Conservation (phyloP, 2,329 filamentous ascomycete species). For the Fusarium pilosicola region DNA sequence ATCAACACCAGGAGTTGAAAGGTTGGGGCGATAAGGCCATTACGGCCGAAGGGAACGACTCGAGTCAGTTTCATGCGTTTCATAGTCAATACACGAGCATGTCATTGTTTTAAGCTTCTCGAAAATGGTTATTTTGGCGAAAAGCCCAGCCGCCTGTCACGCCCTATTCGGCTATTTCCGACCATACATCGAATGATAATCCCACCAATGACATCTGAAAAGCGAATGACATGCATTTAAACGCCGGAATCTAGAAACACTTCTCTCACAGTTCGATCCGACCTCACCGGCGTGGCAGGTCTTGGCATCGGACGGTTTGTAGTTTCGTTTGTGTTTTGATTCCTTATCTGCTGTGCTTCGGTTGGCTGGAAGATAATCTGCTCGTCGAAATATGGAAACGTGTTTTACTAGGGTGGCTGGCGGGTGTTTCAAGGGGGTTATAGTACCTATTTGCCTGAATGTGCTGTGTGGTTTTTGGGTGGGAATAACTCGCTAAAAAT, state of each 20-base stretch:
- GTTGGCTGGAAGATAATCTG: not conserved
- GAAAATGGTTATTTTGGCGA: constrained; percentile 8
- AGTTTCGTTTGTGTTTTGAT: constrained; percentile 4
- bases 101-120: constrained; percentile 14
- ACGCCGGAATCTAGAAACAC: not conserved
- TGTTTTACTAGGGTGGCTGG: not conserved
- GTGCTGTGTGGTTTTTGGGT: not conserved
- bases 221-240: not conserved
- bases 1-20: not conserved
- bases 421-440: constrained; percentile 12
- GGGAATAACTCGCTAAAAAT: not conserved
- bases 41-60: not conserved
- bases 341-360: not conserved
- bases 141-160: constrained; percentile 13
- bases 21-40: not conserved
- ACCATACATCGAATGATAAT: not conserved
- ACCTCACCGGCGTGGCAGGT: not conserved
- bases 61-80: constrained; percentile 16
- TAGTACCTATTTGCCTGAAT: not conserved
- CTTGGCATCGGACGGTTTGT: not conserved
- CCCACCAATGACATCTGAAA: not conserved
- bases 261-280: constrained; percentile 2
- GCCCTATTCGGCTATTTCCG: constrained; percentile 9
- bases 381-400: not conserved
- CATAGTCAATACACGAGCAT: constrained; percentile 12